Evolutionary conservation across 805 yeast genomes (phyloP), one percentile per base, ranked within the genome.

Genomic region (Wickerhamomyces canadensis): DNA sequence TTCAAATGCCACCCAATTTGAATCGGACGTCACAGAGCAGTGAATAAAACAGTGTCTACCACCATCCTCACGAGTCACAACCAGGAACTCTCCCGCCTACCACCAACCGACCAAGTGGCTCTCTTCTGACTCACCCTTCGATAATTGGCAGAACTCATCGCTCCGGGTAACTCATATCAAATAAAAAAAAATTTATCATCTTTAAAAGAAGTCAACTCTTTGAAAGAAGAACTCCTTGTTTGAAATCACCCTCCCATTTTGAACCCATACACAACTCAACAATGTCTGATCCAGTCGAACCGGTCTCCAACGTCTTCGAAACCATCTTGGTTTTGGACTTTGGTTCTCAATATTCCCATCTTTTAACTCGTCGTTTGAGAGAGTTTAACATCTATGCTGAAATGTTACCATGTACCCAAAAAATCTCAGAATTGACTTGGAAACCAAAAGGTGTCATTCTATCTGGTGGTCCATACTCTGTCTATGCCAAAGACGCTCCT

Each of bases 341-440:
- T 60, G 98, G 98, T 45, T 93, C 98, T 44, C 98, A 93, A 70
- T 93, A 93, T 70, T 86, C 96, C 41, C 98, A 93, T 60, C 69
- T 93, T 61, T 88, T 93, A 62, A 89, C 97, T 44, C 84, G 98
- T 68, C 85, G 98, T 68, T 76, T 93, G 53, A 86, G 98, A 74
- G 98, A 93, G 65, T 85, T 89, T 73, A 88, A 93, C 64, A 91
- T 93, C 50, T 93, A 93, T 65, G 98, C 98, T 50, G 98, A 93
- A 70, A 93, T 93, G 98, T 76, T 93, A 48, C 98, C 98, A 51
- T 93, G 98, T 69, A 93, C 98, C 37, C 98, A 94, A 68, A 93
- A 93, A 72, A 91, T 93, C 59, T 61, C 82, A 38, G 97, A 91
- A 51, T 75, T 93, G 54, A 65, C 80, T 42, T 93, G 96, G 94